Conservation (phyloP, 179 eudicot genomes). For the Beta lomatogona region DNA sequence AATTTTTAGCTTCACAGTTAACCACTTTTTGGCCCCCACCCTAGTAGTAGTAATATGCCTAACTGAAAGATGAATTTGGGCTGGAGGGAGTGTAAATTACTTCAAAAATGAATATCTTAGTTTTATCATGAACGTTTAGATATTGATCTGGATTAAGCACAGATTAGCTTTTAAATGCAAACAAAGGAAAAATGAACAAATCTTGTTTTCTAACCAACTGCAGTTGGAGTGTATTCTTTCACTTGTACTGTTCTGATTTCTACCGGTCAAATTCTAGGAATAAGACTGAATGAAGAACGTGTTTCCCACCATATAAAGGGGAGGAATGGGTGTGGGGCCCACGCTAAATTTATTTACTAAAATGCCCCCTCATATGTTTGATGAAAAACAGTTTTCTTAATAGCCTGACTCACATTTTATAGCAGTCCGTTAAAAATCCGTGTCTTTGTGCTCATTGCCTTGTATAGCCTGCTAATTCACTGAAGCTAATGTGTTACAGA, state of each 20-base stretch:
- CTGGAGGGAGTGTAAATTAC: too few relatives aligned
- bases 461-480: neutral
- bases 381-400: too few relatives aligned
- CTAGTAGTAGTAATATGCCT: too few relatives aligned
- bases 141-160: neutral
- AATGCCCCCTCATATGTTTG: too few relatives aligned
- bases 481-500: slow-evolving; percentile 40
- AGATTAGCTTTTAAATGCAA: neutral
- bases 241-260: neutral
- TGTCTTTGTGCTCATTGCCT: neutral
- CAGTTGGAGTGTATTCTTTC: neutral
- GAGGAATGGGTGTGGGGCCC: too few relatives aligned
- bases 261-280: neutral
- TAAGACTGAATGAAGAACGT: too few relatives aligned
- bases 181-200: neutral
- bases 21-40: too few relatives aligned
- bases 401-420: neutral
- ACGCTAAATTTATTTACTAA: too few relatives aligned
- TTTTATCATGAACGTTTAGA: neutral
- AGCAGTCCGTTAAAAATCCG: neutral
- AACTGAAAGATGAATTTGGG: too few relatives aligned
- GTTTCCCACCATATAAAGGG: too few relatives aligned
- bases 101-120: too few relatives aligned
- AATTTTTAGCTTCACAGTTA: too few relatives aligned
- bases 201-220: neutral